Evolutionary conservation across 1,284 basidiomycete species (phyloP), one percentile per base, ranked within the genome.

Genomic region (Leccinum angustisporum): DNA sequence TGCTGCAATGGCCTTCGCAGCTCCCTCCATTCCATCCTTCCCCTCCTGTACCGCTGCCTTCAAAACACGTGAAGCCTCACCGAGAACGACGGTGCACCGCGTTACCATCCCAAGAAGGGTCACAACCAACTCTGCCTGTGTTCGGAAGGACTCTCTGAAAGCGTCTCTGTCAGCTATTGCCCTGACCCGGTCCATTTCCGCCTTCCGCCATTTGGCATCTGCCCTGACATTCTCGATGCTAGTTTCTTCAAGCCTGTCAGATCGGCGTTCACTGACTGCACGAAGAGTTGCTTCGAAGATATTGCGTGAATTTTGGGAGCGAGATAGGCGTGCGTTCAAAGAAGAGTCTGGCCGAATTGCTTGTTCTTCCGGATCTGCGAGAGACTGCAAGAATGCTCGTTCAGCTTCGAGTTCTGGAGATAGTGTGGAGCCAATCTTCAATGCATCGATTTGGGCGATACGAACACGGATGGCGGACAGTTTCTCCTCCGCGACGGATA

Each of bases 281-380:
- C 89, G 86, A 66, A 97, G 83, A 34, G 90, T 88, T 9, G 90
- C 91, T 33, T 94, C 88, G 69, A 97, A 91, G 79, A 95, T 90
- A 38, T 87, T 86, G 56, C 81, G 83, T 13, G 92, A 87, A 70
- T 94, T 94, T 60, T 81, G 82, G 9, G 92, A 89, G 9, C 86
- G 85, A 67, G 86, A 83, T 18, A 93, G 74, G 51, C 87, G 85
- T 43, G 78, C 74, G 63, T 83, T 85, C 21, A 92, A 75, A 0
- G 82, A 72, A 5, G 90, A 88, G 63, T 87, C 84, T 7, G 85
- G 74, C 61, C 80, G 83, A 53, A 90, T 76, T 27, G 82, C 82
- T 53, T 86, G 79, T 70, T 95, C 92, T 71, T 95, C 91, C 2
- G 87, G 84, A 4, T 75, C 77, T 13, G 90, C 87, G 61, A 97